Base-by-base conservation (phyloP, 2,329 filamentous ascomycete genomes). In the Fusarium goolgardi region DNA sequence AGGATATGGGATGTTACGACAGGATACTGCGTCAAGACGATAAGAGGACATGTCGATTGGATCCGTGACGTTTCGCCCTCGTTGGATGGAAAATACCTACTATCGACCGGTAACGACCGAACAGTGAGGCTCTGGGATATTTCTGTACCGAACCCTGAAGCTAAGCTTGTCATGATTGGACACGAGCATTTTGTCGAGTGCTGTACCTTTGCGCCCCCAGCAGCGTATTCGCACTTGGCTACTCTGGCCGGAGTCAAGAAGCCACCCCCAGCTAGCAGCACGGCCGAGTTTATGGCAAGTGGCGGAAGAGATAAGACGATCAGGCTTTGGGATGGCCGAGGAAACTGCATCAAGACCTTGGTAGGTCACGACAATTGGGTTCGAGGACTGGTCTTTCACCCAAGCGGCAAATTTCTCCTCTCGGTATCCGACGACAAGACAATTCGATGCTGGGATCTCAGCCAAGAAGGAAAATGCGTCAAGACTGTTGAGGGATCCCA, bases 291-390 rank as follows among this genome's bases (percentile, higher is more conserved):
- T 76, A 86, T 97, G 76, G 95, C 94, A 1, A 97, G 94, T 0
- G 95, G 93, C 12, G 91, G 91, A 11, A 85, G 95, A 77, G 95
- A 97, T 79, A 97, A 97, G 82, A 91, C 90, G 0, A 97, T 98
- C 75, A 90, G 90, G 73, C 81, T 98, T 9, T 97, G 94, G 93
- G 93, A 97, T 76, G 86, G 90, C 13, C 87, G 93, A 55, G 95
- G 95, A 32, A 93, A 90, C 13, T 88, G 93, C 67, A 89, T 97
- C 76, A 95, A 93, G 77, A 96, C 91, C 0, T 83, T 98, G 2
- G 81, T 89, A 1, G 95, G 95, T 3, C 95, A 97, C 76, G 94
- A 97, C 77, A 97, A 97, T 77, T 98, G 95, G 95, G 88, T 98
- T 11, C 89, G 93, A 32, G 91, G 87, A 1, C 80, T 97, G 8